Conservation (phyloP, 2,329 filamentous ascomycete species). For the Epicoccum sorghinum region DNA sequence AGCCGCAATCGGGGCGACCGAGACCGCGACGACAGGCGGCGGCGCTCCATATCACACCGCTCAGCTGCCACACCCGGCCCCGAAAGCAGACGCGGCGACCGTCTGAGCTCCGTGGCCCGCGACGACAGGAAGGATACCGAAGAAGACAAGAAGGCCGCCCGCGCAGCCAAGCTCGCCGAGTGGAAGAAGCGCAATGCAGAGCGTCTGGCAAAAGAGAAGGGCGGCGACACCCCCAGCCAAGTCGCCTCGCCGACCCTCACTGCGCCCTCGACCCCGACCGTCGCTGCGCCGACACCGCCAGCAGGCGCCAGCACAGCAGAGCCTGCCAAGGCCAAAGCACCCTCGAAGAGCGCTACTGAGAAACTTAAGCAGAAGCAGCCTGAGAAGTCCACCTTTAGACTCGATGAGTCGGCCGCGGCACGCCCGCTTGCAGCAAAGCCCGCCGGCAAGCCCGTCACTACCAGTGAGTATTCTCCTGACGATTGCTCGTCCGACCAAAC, state of each 20-base stretch:
- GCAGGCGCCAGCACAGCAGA: slow-evolving; percentile 49
- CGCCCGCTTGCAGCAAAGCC: slow-evolving; percentile 37
- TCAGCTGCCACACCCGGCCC: slow-evolving; percentile 57
- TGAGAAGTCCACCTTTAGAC: slow-evolving; percentile 48
- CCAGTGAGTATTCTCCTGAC: not conserved
- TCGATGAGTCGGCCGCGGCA: slow-evolving; percentile 39
- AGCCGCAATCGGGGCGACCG: slow-evolving; percentile 27
- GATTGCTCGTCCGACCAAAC: too few species aligned
- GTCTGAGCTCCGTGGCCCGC: slow-evolving; percentile 50
- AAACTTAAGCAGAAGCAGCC: slow-evolving; percentile 66
- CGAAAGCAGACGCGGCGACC: slow-evolving; percentile 33
- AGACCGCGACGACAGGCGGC: slow-evolving; percentile 21
- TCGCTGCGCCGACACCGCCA: slow-evolving; percentile 34
- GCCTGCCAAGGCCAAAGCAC: slow-evolving; percentile 75
- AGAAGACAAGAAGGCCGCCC: slow-evolving; percentile 34
- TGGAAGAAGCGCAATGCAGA: slow-evolving; percentile 75
- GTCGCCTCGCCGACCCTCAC: slow-evolving; percentile 60
- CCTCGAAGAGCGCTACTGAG: slow-evolving; percentile 84
- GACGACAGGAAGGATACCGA: slow-evolving; percentile 53
- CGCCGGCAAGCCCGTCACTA: slow-evolving; percentile 33
- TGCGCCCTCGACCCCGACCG: slow-evolving; percentile 69
- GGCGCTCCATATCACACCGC: slow-evolving; percentile 65
- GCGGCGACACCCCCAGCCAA: slow-evolving; percentile 68
- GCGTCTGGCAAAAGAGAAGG: slow-evolving; percentile 66
- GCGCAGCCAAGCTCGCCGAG: slow-evolving; percentile 61